Percentiles rank a stretch among this genome's conserved stretches.
phyloP scores from a whole-genome alignment of 345 rosid species.

The Corchorus olitorius region DNA sequence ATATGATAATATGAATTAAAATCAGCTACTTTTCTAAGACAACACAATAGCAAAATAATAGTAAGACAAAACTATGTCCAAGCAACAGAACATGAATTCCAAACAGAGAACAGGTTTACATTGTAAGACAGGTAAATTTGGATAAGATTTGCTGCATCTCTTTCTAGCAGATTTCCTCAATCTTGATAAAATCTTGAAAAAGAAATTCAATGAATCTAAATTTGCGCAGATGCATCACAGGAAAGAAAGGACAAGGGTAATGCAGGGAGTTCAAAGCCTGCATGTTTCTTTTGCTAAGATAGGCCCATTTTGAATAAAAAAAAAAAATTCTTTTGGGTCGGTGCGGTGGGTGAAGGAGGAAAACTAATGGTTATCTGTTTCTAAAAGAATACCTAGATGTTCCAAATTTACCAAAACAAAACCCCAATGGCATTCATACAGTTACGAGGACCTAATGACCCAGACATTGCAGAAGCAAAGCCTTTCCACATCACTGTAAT shows the following conservation, averaged over 20 bases:
- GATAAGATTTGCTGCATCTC: neutral
- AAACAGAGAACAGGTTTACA: neutral
- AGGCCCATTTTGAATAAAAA: neutral
- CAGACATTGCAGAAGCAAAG: neutral
- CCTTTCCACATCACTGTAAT: neutral
- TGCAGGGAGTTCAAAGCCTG: neutral
- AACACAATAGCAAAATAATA: neutral
- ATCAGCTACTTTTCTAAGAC: neutral
- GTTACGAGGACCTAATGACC: neutral
- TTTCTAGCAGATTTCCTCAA: neutral
- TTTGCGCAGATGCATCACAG: neutral
- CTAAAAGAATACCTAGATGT: neutral
- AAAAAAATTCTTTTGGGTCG: too few relatives aligned
- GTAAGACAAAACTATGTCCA: neutral
- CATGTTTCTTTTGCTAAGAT: conserved; percentile 3
- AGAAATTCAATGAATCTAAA: neutral
- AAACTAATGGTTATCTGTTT: neutral
- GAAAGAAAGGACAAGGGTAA: neutral
- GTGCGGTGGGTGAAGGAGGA: neutral
- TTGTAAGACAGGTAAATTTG: neutral
- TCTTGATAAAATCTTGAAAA: neutral
- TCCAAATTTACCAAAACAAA: neutral
- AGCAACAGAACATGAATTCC: neutral
- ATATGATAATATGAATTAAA: neutral
- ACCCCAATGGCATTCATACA: neutral